A percentile compares a stretch with the other conserved stretches of the same genome.
These are phyloP conservation scores for Bryoglossum gracile DNA, from an alignment of 495 filamentous ascomycete species.

Conservation along the genomic window DNA sequence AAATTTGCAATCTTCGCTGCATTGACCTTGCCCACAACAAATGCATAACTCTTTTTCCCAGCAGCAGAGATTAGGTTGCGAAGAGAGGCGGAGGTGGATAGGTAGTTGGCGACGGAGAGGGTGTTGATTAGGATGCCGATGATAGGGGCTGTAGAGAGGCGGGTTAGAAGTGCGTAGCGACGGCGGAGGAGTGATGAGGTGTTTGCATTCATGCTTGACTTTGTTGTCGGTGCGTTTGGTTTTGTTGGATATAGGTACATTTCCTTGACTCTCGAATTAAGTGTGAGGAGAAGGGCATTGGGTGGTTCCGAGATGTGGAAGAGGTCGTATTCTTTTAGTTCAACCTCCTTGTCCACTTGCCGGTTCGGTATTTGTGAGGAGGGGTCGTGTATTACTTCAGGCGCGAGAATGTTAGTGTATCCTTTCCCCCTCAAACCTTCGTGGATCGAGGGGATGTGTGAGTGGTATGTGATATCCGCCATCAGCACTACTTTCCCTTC, in stretches of 20 bases:
- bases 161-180: slow-evolving; percentile 78
- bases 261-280: slow-evolving; percentile 70
- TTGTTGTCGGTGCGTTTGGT: slow-evolving; percentile 42
- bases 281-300: slow-evolving; percentile 74
- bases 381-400: slow-evolving; percentile 70
- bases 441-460: slow-evolving; percentile 54
- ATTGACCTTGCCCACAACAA: slow-evolving; percentile 95
- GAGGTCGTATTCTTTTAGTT: slow-evolving; percentile 62
- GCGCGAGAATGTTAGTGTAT: slow-evolving; percentile 62
- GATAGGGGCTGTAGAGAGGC: slow-evolving; percentile 70
- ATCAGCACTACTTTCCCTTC: slow-evolving; percentile 66
- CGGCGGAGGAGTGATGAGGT: slow-evolving; percentile 57
- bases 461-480: slow-evolving; percentile 81
- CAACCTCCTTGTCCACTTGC: slow-evolving; percentile 33
- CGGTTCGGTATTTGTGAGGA: slow-evolving; percentile 83
- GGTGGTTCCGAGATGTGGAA: slow-evolving; percentile 90
- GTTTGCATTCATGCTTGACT: slow-evolving; percentile 22
- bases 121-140: slow-evolving; percentile 96
- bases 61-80: slow-evolving; percentile 60
- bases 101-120: slow-evolving; percentile 82
- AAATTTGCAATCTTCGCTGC: slow-evolving; percentile 96
- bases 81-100: slow-evolving; percentile 68
- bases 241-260: slow-evolving; percentile 64
- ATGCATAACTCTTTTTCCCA: slow-evolving; percentile 90
- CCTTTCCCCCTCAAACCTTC: slow-evolving; percentile 47